Conservation (phyloP, 1,139 yeast genomes). For the Nakaseomyces uthaithaninus region DNA sequence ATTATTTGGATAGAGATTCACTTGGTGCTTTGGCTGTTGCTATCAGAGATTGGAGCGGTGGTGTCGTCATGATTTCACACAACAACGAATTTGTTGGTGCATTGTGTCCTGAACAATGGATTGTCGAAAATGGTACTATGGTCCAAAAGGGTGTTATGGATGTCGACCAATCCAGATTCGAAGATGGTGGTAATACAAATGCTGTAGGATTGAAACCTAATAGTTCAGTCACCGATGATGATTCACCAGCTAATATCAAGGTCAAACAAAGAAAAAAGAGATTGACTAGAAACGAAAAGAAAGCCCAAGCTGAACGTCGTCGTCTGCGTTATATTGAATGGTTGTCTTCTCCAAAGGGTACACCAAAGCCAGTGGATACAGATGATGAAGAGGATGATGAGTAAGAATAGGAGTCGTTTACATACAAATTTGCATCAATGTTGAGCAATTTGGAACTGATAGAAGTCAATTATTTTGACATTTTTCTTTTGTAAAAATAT, state of each 20-base stretch:
- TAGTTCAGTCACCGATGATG: conserved; percentile 54
- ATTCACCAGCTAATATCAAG: conserved; percentile 93
- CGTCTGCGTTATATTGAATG: conserved; percentile 90
- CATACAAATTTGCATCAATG: conserved; percentile 5
- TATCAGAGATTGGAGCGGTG: conserved; percentile 95
- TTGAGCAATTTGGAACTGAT: not conserved
- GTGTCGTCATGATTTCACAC: conserved; percentile 97
- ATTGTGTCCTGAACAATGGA: conserved; percentile 97
- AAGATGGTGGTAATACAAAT: conserved; percentile 55
- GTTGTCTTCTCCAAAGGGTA: conserved; percentile 94
- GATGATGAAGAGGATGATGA: conserved; percentile 72
- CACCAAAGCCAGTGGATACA: conserved; percentile 87
- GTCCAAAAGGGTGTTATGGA: conserved; percentile 73
- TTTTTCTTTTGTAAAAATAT: not conserved
- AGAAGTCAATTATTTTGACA: not conserved
- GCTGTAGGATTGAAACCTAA: conserved; percentile 38
- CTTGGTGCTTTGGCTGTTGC: conserved; percentile 96
- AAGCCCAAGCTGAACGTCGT: conserved; percentile 85
- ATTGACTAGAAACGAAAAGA: conserved; percentile 93
- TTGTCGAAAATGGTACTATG: conserved; percentile 85
- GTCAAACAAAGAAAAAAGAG: conserved; percentile 88
- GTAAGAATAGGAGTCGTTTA: conserved; percentile 9
- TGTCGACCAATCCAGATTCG: conserved; percentile 72
- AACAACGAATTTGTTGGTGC: conserved; percentile 97
- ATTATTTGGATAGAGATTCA: conserved; percentile 95